These are phyloP conservation scores for Coemansia sp. DNA, from an alignment of 371 early-diverging fungal genomes.

Conservation along the genomic window DNA sequence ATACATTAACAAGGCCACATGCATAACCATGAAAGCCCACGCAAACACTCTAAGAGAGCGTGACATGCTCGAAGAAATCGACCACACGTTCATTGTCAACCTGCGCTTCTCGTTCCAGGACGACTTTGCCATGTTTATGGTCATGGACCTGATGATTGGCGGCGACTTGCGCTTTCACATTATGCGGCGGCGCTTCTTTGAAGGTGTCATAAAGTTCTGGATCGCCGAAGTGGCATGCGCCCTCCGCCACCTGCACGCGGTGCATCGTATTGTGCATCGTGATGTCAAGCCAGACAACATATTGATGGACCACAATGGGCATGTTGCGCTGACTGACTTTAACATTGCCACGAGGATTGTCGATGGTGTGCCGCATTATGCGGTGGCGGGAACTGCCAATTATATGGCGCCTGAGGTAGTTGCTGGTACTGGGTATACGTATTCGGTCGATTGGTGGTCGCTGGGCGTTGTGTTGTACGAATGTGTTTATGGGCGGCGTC, in stretches of 20 bases:
- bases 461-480: slow-evolving; percentile 98
- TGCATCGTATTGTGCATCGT: slow-evolving; percentile 54
- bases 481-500: slow-evolving; percentile 87
- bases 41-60: slow-evolving; percentile 83
- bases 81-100: slow-evolving; percentile 89
- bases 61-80: slow-evolving; percentile 78
- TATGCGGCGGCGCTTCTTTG: slow-evolving; percentile 67
- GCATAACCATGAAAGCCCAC: slow-evolving; percentile 65
- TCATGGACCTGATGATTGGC: slow-evolving; percentile 83
- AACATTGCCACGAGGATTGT: slow-evolving; percentile 59
- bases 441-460: slow-evolving; percentile 93
- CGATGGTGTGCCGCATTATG: slow-evolving; percentile 53
- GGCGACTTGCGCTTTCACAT: slow-evolving; percentile 93
- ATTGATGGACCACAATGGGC: slow-evolving; percentile 80
- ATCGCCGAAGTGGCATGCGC: slow-evolving; percentile 73
- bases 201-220: slow-evolving; percentile 78
- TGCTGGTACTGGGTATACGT: slow-evolving; percentile 64
- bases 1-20: slow-evolving; percentile 77
- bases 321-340: slow-evolving; percentile 88
- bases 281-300: slow-evolving; percentile 95
- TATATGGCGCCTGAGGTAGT: slow-evolving; percentile 62
- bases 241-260: slow-evolving; percentile 67
- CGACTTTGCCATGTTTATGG: slow-evolving; percentile 76
- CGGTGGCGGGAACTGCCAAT: slow-evolving; percentile 51
- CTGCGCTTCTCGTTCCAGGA: slow-evolving; percentile 96